phyloP scores from a whole-genome alignment of 2,329 filamentous ascomycete species.

The Trichoderma endophyticum region DNA sequence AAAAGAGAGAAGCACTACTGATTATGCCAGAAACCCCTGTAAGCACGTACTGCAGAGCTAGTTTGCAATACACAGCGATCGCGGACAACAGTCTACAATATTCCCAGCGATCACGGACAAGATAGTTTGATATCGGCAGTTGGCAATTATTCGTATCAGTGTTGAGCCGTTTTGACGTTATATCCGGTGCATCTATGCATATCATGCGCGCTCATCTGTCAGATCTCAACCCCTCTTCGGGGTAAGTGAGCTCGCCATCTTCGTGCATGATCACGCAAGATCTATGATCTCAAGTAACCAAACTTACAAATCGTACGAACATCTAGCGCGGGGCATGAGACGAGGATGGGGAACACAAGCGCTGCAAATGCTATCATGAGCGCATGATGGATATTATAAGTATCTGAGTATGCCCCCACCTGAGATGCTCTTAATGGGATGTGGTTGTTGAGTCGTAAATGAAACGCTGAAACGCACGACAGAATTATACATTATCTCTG shows the following conservation, averaged over 20 bases:
- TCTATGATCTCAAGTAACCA: not conserved
- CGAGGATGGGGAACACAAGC: not conserved
- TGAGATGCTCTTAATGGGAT: not conserved
- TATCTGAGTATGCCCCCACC: not conserved
- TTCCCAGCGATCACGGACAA: not conserved
- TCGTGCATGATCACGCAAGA: constrained; percentile 15
- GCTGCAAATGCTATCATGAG: not conserved
- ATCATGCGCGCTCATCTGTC: not conserved
- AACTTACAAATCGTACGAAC: not conserved
- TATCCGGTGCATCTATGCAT: not conserved
- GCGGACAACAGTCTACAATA: not conserved
- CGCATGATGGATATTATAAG: not conserved
- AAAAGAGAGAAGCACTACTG: not conserved
- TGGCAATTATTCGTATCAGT: not conserved
- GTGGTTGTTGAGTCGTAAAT: not conserved
- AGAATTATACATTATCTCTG: not conserved
- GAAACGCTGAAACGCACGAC: not conserved
- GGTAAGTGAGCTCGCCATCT: constrained; percentile 33
- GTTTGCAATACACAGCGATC: not conserved
- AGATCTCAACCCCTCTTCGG: not conserved
- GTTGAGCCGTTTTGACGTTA: not conserved
- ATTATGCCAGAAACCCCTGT: not conserved
- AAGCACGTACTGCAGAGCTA: not conserved
- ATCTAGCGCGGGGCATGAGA: not conserved
- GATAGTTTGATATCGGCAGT: not conserved